Percentiles rank a stretch among this genome's conserved stretches.
These are phyloP conservation scores for Actinomortierella wolfii DNA, from an alignment of 371 early-diverging fungal species.

Conservation along the genomic window DNA sequence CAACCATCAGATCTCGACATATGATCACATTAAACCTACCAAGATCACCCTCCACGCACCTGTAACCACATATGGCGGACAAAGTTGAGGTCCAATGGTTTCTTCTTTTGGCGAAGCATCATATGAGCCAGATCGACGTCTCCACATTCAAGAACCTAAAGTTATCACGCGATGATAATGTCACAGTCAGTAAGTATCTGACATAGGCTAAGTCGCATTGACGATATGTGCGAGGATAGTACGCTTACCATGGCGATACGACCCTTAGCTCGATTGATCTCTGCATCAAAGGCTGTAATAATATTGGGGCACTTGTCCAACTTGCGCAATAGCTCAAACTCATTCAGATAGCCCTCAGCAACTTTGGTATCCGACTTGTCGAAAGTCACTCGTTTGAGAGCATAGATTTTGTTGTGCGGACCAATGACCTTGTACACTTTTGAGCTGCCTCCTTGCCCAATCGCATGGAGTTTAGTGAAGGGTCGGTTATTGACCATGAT, in stretches of 20 bases:
- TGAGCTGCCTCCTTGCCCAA: constrained; percentile 90
- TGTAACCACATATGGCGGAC: constrained; percentile 87
- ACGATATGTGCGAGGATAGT: too few species aligned
- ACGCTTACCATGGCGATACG: constrained; percentile 68
- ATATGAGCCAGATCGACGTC: constrained; percentile 88
- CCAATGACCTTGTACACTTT: constrained; percentile 90
- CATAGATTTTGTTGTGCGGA: constrained; percentile 69
- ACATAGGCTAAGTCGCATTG: too few species aligned
- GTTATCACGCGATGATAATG: too few species aligned
- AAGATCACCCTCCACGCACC: constrained; percentile 38
- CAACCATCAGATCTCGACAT: too few species aligned
- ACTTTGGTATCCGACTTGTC: constrained; percentile 67
- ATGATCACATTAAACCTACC: too few species aligned
- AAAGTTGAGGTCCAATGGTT: constrained; percentile 69
- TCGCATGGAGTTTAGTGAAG: constrained; percentile 62
- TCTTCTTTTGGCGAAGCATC: constrained; percentile 57
- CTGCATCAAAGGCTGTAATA: constrained; percentile 80
- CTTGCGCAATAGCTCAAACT: constrained; percentile 77
- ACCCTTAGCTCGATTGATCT: constrained; percentile 63
- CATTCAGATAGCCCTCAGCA: constrained; percentile 79
- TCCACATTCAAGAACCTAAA: constrained; percentile 86
- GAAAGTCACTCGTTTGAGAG: constrained; percentile 87
- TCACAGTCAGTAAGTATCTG: too few species aligned
- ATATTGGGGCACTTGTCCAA: constrained; percentile 70
- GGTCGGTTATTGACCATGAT: constrained; percentile 49